phyloP scores from a whole-genome alignment of 2,329 filamentous ascomycete species.

The Arachnomyces sp. region DNA sequence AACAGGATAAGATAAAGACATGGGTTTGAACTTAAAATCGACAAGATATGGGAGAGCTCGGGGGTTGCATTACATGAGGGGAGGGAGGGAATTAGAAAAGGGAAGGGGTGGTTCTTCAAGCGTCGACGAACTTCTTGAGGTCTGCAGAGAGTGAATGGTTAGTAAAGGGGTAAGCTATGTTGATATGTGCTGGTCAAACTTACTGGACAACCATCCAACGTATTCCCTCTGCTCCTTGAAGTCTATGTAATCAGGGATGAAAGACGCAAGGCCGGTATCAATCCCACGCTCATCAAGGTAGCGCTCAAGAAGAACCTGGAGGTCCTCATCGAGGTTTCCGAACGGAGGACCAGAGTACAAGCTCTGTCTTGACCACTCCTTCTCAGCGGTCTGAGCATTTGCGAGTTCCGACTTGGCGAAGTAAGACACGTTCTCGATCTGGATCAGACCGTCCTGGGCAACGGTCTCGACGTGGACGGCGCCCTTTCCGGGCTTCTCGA shows the following conservation, averaged over 20 bases:
- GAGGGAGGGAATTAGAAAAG: neutral
- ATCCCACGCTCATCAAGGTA: constrained; percentile 94
- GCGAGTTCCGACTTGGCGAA: constrained; percentile 71
- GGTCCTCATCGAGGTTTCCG: constrained; percentile 87
- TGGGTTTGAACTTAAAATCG: no score
- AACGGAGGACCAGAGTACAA: constrained; percentile 89
- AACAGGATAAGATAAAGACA: no score
- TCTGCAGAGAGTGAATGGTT: constrained; percentile 39
- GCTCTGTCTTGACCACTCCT: constrained; percentile 65
- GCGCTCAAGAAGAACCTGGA: constrained; percentile 83
- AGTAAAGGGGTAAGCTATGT: constrained; percentile 6
- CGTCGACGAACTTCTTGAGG: constrained; percentile 77
- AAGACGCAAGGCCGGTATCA: constrained; percentile 75
- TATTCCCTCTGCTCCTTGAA: constrained; percentile 99
- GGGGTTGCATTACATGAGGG: neutral
- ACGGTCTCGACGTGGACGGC: constrained; percentile 79
- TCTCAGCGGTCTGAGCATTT: constrained; percentile 65
- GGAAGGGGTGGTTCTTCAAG: constrained; percentile 33
- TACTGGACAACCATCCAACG: constrained; percentile 71
- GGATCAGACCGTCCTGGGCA: constrained; percentile 75
- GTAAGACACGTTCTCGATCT: constrained; percentile 86
- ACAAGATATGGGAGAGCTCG: neutral
- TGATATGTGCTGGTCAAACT: constrained; percentile 18
- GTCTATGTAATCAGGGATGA: constrained; percentile 93
- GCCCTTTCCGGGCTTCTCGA: constrained; percentile 80